A percentile compares a stretch with the other conserved stretches of the same genome.
Evolutionary conservation across 192 early-diverging fungal genomes (phyloP).

Genomic region (Backusella tuberculispora): DNA sequence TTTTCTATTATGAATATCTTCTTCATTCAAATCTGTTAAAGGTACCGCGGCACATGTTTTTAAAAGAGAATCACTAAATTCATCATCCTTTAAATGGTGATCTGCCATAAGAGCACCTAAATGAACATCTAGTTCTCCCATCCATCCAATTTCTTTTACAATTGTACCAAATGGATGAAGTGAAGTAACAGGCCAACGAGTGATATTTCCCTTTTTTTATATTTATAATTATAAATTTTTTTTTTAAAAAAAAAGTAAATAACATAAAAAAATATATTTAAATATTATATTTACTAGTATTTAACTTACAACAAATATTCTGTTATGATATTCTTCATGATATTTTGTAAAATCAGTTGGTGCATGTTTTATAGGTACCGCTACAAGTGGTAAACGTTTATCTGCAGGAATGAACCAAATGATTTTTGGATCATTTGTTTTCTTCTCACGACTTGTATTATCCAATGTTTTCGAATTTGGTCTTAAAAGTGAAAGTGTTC

Average conservation of each 20-base stretch:
- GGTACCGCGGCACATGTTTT: constrained; percentile 73
- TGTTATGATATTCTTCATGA: constrained; percentile 55
- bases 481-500: constrained; percentile 18
- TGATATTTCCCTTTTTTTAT: constrained; percentile 60
- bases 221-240: constrained; percentile 28
- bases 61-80: constrained; percentile 73
- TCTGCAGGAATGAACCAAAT: constrained; percentile 84
- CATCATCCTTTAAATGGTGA: constrained; percentile 68
- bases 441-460: constrained; percentile 38
- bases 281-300: too few relatives aligned
- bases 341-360: constrained; percentile 68
- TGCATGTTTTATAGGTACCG: constrained; percentile 69
- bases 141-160: constrained; percentile 70
- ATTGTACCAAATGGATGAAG: constrained; percentile 73
- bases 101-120: constrained; percentile 78
- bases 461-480: neutral
- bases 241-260: neutral
- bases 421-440: constrained; percentile 48
- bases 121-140: constrained; percentile 79
- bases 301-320: constrained; percentile 54
- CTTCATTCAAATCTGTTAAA: constrained; percentile 58
- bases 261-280: neutral
- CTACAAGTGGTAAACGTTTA: constrained; percentile 70
- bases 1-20: constrained; percentile 61
- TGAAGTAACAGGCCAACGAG: constrained; percentile 65